Percentiles rank a stretch among this genome's conserved stretches.
phyloP scores from a whole-genome alignment of 2,329 filamentous ascomycete genomes.

The Byssochlamys sp. region DNA sequence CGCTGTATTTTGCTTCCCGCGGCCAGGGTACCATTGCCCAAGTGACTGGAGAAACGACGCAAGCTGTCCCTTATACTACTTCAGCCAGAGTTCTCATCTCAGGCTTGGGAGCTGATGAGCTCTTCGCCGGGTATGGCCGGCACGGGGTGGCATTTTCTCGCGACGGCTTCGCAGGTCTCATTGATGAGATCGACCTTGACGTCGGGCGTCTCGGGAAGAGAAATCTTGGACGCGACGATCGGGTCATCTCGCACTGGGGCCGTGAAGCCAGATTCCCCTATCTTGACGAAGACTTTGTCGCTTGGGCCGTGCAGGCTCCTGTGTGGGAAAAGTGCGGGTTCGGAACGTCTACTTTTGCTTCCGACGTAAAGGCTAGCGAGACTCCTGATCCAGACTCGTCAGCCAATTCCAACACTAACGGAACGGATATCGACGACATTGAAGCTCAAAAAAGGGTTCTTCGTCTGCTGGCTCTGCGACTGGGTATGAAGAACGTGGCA shows the following conservation, averaged over 20 bases:
- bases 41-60: slow-evolving; percentile 17
- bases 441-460: slow-evolving; percentile 76
- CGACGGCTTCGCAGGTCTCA: slow-evolving; percentile 58
- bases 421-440: slow-evolving; percentile 30
- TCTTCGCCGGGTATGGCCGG: slow-evolving; percentile 86
- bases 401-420: slow-evolving; percentile 1
- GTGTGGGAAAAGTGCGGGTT: slow-evolving; percentile 88
- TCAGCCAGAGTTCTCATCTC: slow-evolving; percentile 76
- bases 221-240: slow-evolving; percentile 90
- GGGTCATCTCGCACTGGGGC: slow-evolving; percentile 80
- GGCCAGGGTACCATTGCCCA: slow-evolving; percentile 48
- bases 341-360: slow-evolving; percentile 36
- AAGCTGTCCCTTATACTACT: slow-evolving; percentile 47
- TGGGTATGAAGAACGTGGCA: slow-evolving; percentile 64
- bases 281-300: slow-evolving; percentile 77
- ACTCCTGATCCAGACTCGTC: background rate
- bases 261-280: slow-evolving; percentile 84
- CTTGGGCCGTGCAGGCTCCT: slow-evolving; percentile 63
- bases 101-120: slow-evolving; percentile 86
- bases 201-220: slow-evolving; percentile 76
- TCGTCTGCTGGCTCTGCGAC: slow-evolving; percentile 61
- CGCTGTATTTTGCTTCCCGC: slow-evolving; percentile 87
- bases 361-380: background rate
- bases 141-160: slow-evolving; percentile 68
- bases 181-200: slow-evolving; percentile 76